Evolutionary conservation across 805 yeast species (phyloP).

Genomic region (Kodamaea jinghongensis): DNA sequence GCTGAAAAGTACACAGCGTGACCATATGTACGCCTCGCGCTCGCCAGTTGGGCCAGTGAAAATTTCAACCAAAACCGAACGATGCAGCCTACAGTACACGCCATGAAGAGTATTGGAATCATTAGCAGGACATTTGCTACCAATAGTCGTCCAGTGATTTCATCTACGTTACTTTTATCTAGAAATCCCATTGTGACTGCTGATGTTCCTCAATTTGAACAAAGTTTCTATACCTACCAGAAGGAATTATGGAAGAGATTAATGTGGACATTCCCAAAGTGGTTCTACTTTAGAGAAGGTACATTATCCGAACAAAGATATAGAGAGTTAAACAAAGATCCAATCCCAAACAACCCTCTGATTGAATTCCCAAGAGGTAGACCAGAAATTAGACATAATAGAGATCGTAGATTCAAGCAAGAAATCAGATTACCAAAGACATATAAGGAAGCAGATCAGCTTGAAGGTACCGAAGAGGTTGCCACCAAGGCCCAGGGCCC

Average conservation of each 20-base stretch:
- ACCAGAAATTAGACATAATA: constrained; percentile 82
- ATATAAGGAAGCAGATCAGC: constrained; percentile 37
- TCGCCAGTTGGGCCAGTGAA: too few relatives aligned
- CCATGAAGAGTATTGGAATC: constrained; percentile 10
- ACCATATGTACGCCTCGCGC: too few relatives aligned
- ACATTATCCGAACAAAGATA: constrained; percentile 83
- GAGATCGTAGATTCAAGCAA: constrained; percentile 86
- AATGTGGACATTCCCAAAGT: constrained; percentile 97
- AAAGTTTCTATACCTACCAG: constrained; percentile 77
- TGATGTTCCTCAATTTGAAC: constrained; percentile 68
- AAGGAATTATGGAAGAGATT: constrained; percentile 81
- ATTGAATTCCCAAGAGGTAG: constrained; percentile 79
- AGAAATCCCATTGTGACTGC: constrained; percentile 85
- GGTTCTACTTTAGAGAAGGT: constrained; percentile 87
- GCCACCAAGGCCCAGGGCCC: constrained; percentile 14
- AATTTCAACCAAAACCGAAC: too few relatives aligned
- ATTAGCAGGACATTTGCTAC: constrained; percentile 13
- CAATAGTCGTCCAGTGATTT: constrained; percentile 9
- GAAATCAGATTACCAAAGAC: constrained; percentile 71
- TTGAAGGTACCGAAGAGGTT: constrained; percentile 15
- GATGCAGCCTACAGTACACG: neutral
- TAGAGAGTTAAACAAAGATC: constrained; percentile 70
- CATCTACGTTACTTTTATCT: constrained; percentile 63
- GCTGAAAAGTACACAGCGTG: too few relatives aligned
- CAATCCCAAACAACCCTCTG: constrained; percentile 67